These are phyloP conservation scores for Silene uniflora DNA, from an alignment of 148 eudicot genomes.

Conservation along the genomic window DNA sequence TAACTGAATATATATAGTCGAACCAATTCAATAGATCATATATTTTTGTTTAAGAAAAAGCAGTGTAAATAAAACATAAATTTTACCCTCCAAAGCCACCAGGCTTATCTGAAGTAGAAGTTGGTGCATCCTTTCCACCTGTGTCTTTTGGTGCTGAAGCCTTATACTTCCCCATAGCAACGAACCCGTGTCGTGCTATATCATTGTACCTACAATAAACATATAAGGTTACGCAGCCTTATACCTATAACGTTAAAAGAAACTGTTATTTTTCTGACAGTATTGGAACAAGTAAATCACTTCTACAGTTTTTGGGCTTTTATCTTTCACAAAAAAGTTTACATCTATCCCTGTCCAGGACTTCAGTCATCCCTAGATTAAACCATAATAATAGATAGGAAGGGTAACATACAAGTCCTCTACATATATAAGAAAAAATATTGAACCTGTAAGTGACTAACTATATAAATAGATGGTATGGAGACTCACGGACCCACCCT, in stretches of 20 bases:
- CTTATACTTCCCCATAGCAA: slow-evolving; percentile 52
- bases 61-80: neutral
- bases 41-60: neutral
- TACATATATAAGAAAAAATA: neutral
- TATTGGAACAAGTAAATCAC: neutral
- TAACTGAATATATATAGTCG: neutral
- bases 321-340: neutral
- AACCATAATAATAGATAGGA: no score
- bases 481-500: neutral
- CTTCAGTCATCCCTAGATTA: no score
- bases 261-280: neutral
- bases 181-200: slow-evolving; percentile 80
- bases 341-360: no score
- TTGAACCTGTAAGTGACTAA: neutral
- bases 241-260: neutral
- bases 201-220: slow-evolving; percentile 75
- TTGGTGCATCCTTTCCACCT: slow-evolving; percentile 33
- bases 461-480: neutral
- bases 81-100: slow-evolving; percentile 73
- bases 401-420: neutral
- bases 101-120: slow-evolving; percentile 39
- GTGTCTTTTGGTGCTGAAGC: slow-evolving; percentile 22
- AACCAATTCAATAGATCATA: slow-evolving; percentile 6
- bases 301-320: neutral
- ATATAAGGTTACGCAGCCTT: slow-evolving; percentile 16